These are phyloP conservation scores for Gillenia trifoliata DNA, from an alignment of 306 rosid species.

Conservation along the genomic window DNA sequence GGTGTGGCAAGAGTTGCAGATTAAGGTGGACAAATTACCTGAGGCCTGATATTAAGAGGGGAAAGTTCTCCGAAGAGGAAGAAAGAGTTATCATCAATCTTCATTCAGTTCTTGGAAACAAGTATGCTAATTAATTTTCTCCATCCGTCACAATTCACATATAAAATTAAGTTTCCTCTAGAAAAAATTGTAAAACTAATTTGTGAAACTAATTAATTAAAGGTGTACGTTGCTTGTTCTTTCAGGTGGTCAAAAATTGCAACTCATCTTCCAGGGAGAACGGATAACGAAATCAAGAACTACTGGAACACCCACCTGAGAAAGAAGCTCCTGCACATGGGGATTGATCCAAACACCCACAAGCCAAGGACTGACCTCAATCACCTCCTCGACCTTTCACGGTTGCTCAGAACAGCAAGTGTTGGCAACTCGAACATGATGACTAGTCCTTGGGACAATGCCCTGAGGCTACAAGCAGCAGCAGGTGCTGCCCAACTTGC, in stretches of 20 bases:
- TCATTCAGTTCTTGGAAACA: conserved; percentile 81
- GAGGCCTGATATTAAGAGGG: conserved; percentile 89
- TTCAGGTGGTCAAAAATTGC: conserved; percentile 93
- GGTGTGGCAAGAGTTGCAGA: conserved; percentile 93
- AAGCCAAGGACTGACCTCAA: conserved; percentile 73
- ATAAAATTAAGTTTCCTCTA: not conserved
- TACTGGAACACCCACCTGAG: conserved; percentile 52
- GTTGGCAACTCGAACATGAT: conserved; percentile 21
- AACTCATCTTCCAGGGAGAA: conserved; percentile 70
- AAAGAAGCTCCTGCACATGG: conserved; percentile 77
- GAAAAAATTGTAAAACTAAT: not conserved
- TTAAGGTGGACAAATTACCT: conserved; percentile 88
- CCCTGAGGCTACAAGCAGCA: conserved; percentile 46
- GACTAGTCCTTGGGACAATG: conserved; percentile 32
- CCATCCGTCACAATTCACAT: not conserved
- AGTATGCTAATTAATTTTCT: conserved; percentile 26
- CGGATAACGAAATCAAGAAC: conserved; percentile 54
- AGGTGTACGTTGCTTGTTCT: not conserved
- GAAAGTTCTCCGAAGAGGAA: conserved; percentile 70
- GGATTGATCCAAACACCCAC: conserved; percentile 89
- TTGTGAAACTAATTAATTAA: not conserved
- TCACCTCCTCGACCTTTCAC: conserved; percentile 50
- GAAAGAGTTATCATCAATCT: conserved; percentile 64
- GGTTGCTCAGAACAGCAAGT: conserved; percentile 41
- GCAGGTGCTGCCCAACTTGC: conserved; percentile 44